phyloP scores from a whole-genome alignment of 129 eudicot genomes.

The Pseudognaphalium luteoalbum region DNA sequence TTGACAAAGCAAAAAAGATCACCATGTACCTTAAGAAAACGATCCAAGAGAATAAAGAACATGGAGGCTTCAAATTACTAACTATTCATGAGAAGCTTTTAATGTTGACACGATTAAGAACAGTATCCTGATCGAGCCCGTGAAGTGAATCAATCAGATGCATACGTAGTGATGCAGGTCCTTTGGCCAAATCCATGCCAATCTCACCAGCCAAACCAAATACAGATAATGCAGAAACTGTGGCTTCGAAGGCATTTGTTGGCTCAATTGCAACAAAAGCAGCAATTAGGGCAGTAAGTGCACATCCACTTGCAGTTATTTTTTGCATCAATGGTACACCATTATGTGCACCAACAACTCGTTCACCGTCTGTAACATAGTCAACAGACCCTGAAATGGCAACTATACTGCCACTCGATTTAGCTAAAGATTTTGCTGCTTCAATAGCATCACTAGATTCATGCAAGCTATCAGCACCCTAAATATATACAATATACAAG shows the following conservation, averaged over 20 bases:
- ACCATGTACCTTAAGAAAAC: conserved; percentile 12
- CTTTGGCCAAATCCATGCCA: conserved; percentile 62
- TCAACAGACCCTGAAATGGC: conserved; percentile 89
- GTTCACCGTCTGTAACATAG: conserved; percentile 75
- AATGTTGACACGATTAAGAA: conserved; percentile 46
- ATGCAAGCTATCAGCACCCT: conserved; percentile 85
- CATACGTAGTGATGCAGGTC: conserved; percentile 81
- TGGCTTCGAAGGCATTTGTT: conserved; percentile 65
- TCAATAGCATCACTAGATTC: conserved; percentile 81
- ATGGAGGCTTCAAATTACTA: not conserved
- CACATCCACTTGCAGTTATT: conserved; percentile 92
- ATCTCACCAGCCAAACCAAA: conserved; percentile 80
- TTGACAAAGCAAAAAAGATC: not conserved
- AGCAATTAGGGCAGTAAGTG: conserved; percentile 87
- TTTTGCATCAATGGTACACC: conserved; percentile 87
- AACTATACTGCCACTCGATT: conserved; percentile 58
- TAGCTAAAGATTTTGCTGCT: conserved; percentile 85
- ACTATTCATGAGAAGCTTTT: conserved; percentile 33
- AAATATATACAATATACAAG: conserved; percentile 1
- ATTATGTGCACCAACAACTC: conserved; percentile 65
- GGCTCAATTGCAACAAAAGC: conserved; percentile 86
- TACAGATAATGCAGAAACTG: conserved; percentile 66
- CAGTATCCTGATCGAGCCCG: conserved; percentile 60
- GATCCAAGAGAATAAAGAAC: not conserved
- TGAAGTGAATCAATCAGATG: conserved; percentile 75